These are phyloP conservation scores for Nothophytophthora sp. DNA, from an alignment of 352 stramenopile species.

Conservation along the genomic window DNA sequence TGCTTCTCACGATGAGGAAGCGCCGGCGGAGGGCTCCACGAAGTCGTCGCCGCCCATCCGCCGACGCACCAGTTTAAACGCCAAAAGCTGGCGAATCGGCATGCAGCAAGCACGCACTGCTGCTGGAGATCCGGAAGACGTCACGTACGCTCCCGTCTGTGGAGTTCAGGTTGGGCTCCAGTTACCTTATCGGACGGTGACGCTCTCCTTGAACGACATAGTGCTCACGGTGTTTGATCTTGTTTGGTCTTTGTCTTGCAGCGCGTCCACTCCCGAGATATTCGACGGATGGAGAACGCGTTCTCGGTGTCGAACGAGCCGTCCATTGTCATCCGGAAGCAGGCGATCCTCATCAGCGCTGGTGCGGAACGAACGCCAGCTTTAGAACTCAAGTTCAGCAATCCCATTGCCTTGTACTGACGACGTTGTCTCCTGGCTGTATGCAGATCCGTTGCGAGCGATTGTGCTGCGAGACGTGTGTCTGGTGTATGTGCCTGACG, in stretches of 20 bases:
- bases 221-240: background rate
- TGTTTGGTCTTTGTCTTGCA: constrained; percentile 17
- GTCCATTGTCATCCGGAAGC: constrained; percentile 59
- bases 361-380: constrained; percentile 21
- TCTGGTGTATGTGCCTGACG: constrained; percentile 48
- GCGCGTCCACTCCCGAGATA: constrained; percentile 60
- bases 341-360: constrained; percentile 66
- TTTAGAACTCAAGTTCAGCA: too few relatives aligned
- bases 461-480: constrained; percentile 56
- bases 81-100: constrained; percentile 19
- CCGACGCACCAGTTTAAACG: constrained; percentile 23
- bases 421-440: background rate
- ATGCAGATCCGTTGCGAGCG: constrained; percentile 51
- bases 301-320: constrained; percentile 71
- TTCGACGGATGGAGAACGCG: constrained; percentile 67
- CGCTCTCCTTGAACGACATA: background rate
- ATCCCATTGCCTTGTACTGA: too few relatives aligned
- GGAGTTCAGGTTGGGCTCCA: constrained; percentile 42
- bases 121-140: constrained; percentile 10
- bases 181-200: background rate
- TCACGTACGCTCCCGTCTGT: constrained; percentile 21
- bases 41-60: constrained; percentile 11
- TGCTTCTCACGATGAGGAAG: constrained; percentile 29
- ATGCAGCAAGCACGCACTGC: constrained; percentile 9
- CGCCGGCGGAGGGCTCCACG: background rate